Percentiles rank a stretch among this genome's conserved stretches.
These are phyloP conservation scores for Starmera amethionina DNA, from an alignment of 805 yeast species.

Conservation along the genomic window DNA sequence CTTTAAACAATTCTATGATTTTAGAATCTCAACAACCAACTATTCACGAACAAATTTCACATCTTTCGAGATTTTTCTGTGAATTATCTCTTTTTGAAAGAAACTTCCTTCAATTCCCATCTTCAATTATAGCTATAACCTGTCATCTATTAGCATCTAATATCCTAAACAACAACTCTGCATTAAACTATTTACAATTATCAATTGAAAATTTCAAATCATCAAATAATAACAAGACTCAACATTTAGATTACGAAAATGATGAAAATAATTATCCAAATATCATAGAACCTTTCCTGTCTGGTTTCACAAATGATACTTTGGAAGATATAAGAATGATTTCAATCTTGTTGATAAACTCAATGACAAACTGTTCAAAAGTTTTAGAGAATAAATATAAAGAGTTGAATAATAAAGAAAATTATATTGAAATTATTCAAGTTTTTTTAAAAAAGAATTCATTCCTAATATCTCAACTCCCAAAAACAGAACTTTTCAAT, in stretches of 20 bases:
- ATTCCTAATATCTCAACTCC: constrained; percentile 3
- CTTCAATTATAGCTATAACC: constrained; percentile 38
- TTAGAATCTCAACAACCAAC: constrained; percentile 5
- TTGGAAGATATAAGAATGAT: constrained; percentile 7
- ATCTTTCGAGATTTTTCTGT: constrained; percentile 39
- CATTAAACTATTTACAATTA: constrained; percentile 11
- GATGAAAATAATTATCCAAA: constrained; percentile 16
- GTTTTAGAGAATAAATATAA: constrained; percentile 16
- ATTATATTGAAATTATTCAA: constrained; percentile 22
- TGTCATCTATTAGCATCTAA: constrained; percentile 43
- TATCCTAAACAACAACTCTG: constrained; percentile 27
- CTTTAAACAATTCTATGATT: constrained; percentile 4
- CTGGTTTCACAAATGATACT: constrained; percentile 14
- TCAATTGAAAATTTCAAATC: constrained; percentile 7
- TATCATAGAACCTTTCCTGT: constrained; percentile 14
- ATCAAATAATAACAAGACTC: constrained; percentile 13
- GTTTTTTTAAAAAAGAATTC: constrained; percentile 20
- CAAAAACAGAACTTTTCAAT: constrained; percentile 5
- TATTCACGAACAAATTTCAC: background rate
- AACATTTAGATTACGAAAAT: constrained; percentile 14
- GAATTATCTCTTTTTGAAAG: constrained; percentile 44
- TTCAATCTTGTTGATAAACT: constrained; percentile 8
- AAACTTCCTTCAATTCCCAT: constrained; percentile 33
- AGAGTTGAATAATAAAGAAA: constrained; percentile 2
- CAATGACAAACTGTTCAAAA: constrained; percentile 12